These are phyloP conservation scores for Bauhinia variegata DNA, from an alignment of 306 rosid genomes.

Conservation along the genomic window DNA sequence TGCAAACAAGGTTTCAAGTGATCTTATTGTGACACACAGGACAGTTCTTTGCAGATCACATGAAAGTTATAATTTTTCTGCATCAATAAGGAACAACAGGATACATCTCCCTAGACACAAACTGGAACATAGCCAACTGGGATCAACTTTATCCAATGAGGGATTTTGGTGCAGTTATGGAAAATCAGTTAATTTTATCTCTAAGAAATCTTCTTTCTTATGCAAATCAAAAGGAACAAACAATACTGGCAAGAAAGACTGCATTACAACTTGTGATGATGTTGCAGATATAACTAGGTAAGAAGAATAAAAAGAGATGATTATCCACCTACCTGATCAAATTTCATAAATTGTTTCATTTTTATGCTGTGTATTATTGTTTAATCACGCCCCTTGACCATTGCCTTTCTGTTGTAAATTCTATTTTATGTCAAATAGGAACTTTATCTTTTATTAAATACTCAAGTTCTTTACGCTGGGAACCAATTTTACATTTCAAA, in stretches of 20 bases:
- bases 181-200: constrained; percentile 53
- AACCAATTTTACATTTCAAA: constrained; percentile 34
- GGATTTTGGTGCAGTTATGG: constrained; percentile 40
- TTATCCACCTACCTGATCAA: neutral
- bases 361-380: constrained; percentile 2
- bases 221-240: constrained; percentile 63
- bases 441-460: constrained; percentile 8
- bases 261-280: constrained; percentile 58
- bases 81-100: constrained; percentile 51
- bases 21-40: constrained; percentile 56
- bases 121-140: constrained; percentile 46
- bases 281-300: constrained; percentile 61
- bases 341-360: neutral
- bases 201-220: constrained; percentile 51
- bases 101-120: constrained; percentile 46
- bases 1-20: constrained; percentile 66
- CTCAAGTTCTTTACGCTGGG: neutral
- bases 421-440: constrained; percentile 24
- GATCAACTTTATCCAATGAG: constrained; percentile 44
- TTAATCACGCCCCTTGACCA: constrained; percentile 11
- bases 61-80: constrained; percentile 46
- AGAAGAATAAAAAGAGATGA: constrained; percentile 21
- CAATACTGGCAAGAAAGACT: constrained; percentile 61
- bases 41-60: constrained; percentile 50
- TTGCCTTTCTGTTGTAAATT: constrained; percentile 22